Conservation (phyloP, 768 basidiomycete species). For the Boletus sensibilis region DNA sequence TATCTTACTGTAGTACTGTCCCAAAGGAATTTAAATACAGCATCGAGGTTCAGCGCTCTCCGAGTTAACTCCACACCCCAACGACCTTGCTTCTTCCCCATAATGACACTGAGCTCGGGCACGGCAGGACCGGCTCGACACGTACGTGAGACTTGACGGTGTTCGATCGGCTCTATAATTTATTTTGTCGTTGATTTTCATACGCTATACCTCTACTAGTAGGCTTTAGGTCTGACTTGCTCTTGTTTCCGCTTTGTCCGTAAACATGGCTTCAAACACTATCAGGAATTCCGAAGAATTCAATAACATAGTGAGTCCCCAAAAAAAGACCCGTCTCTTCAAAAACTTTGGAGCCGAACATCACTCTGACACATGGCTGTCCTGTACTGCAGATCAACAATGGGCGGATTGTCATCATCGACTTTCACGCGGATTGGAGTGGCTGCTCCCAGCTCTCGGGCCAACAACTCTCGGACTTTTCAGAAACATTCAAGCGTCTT, state of each 20-base stretch:
- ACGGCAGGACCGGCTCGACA: neutral
- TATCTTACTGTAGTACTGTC: neutral
- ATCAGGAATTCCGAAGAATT: constrained; percentile 24
- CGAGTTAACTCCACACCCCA: neutral
- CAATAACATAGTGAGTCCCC: constrained; percentile 15
- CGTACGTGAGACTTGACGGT: neutral
- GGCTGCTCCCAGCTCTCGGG: constrained; percentile 7
- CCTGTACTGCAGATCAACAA: constrained; percentile 22
- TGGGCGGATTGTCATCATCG: constrained; percentile 24
- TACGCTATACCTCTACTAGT: neutral
- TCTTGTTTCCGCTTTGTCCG: neutral
- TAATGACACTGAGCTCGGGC: neutral
- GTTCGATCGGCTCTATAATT: neutral
- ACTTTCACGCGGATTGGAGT: constrained; percentile 21
- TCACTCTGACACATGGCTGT: neutral
- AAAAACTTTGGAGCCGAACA: neutral
- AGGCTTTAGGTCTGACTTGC: too few relatives aligned
- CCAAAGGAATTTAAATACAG: too few relatives aligned
- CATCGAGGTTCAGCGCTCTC: neutral
- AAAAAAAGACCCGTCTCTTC: neutral
- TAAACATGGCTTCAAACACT: constrained; percentile 15
- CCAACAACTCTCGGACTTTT: constrained; percentile 16
- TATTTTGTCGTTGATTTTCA: neutral
- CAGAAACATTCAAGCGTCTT: constrained; percentile 26
- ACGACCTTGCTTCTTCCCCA: neutral